Evolutionary conservation across 78 protist genomes (phyloP).

Genomic region (Corallochytrium limacisporum): DNA sequence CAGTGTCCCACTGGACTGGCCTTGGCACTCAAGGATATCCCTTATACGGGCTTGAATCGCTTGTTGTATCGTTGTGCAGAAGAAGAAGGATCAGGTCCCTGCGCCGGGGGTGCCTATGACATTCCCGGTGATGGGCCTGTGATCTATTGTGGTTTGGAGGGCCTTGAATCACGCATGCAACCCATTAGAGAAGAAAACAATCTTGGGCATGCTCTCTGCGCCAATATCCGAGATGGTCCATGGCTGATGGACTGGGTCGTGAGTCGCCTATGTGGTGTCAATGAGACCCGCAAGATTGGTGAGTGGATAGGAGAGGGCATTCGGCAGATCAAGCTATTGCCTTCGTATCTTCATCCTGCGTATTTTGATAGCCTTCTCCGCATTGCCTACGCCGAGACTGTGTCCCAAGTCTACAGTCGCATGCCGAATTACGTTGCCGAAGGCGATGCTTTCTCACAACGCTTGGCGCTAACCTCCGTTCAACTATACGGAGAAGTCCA

Average conservation of each 20-base stretch:
- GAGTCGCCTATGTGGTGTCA: constrained; percentile 2
- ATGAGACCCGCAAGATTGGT: neutral
- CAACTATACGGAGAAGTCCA: too few relatives aligned
- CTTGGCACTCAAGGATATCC: too few relatives aligned
- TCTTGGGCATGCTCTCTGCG: constrained; percentile 61
- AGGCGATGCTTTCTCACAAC: neutral
- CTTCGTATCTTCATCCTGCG: constrained; percentile 24
- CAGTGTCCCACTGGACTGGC: too few relatives aligned
- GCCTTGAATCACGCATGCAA: neutral
- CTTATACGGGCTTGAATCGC: too few relatives aligned
- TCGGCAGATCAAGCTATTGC: neutral
- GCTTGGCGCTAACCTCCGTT: constrained; percentile 30
- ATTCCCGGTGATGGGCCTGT: constrained; percentile 8
- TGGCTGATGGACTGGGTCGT: constrained; percentile 59
- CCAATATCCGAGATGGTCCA: constrained; percentile 53
- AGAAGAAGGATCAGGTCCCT: neutral
- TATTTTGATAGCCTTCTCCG: constrained; percentile 2
- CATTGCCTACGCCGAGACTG: too few relatives aligned
- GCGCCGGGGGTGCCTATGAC: constrained; percentile 12
- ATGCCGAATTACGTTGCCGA: neutral
- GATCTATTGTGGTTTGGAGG: constrained; percentile 4
- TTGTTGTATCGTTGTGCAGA: too few relatives aligned
- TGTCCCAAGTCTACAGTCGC: too few relatives aligned
- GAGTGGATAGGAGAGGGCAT: neutral
- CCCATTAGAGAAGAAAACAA: constrained; percentile 3